Conservation (phyloP, 495 filamentous ascomycete species). For the Aspergillus asperescens region DNA sequence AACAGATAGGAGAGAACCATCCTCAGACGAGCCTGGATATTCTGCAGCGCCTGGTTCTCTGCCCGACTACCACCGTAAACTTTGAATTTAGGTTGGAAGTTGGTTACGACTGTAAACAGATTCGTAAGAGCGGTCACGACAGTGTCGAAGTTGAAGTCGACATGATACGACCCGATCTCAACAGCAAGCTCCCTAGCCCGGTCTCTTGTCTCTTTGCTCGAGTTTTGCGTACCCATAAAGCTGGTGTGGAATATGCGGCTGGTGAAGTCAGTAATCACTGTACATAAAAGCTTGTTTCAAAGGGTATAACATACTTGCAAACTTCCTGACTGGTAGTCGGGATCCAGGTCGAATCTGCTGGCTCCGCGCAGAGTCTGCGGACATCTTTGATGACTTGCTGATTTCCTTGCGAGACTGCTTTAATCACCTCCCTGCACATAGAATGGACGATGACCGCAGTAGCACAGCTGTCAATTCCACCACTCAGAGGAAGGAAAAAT, state of each 20-base stretch:
- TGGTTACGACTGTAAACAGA: slow-evolving; percentile 50
- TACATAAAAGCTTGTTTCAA: not conserved
- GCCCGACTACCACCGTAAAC: slow-evolving; percentile 56
- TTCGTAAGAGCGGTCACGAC: slow-evolving; percentile 50
- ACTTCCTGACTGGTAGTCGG: slow-evolving; percentile 55
- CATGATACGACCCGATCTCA: slow-evolving; percentile 69
- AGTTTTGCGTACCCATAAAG: slow-evolving; percentile 80
- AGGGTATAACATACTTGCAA: slow-evolving; percentile 37
- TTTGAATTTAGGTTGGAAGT: slow-evolving; percentile 61
- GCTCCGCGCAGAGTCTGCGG: slow-evolving; percentile 54
- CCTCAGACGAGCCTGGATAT: slow-evolving; percentile 71
- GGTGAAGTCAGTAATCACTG: slow-evolving; percentile 10
- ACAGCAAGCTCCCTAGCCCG: slow-evolving; percentile 63
- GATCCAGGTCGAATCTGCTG: slow-evolving; percentile 47
- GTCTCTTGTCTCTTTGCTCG: slow-evolving; percentile 62
- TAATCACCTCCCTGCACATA: slow-evolving; percentile 71
- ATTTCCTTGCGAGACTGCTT: slow-evolving; percentile 58
- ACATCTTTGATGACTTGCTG: slow-evolving; percentile 67
- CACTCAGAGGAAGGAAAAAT: slow-evolving; percentile 56
- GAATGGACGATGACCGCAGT: slow-evolving; percentile 66
- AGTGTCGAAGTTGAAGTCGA: slow-evolving; percentile 71
- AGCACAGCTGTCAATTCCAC: slow-evolving; percentile 64
- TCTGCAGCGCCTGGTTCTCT: slow-evolving; percentile 70
- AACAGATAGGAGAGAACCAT: slow-evolving; percentile 81
- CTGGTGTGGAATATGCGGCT: slow-evolving; percentile 61